Evolutionary conservation across 73 alveolate species (phyloP), one percentile per base, ranked within the genome.

Genomic region (Paramecium primaurelia): DNA sequence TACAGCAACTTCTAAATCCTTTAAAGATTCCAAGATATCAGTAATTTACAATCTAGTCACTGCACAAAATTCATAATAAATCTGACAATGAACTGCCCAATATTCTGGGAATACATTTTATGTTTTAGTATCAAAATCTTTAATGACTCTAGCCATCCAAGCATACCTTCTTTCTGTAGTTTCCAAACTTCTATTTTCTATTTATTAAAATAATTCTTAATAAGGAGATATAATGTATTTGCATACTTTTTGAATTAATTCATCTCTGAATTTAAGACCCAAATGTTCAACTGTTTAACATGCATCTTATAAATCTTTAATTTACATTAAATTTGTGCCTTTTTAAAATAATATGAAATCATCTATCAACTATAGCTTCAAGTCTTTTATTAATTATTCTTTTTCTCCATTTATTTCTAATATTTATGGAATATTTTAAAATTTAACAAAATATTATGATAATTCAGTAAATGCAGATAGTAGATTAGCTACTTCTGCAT

Each of bases 161-260:
- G 99, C 99, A 93, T 95, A 97, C 91, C 99, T 94, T 88, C 99
- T 95, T 77, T 96, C 99, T 28, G 98, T 95, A 59, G 95, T 96
- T 83, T 97, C 99, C 92, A 98, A 95, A 91, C 95, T 96, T 80
- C 93, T 92, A 26, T 93, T 71, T 44, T 97, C 99, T 22, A 98
- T 97, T 47, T 94, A 92, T 88, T 42, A 30, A 45, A 97, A 98
- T n/a, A 96, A 49, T 54, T 93, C 95, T 71, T 92, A 94, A 90
- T 98, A 98, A 10, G 99, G 97, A 64, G 95, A 97, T 73, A 98
- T 94, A 71, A 95, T 93, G 93, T 91, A 96, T 71, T 94, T 94
- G 86, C 99, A 95, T 91, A 97, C 93, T 97, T 97, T 95, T 20
- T 95, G 85, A 14, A 92, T 34, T 9, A 93, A 34, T 45, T 93